phyloP scores from a whole-genome alignment of 2,329 filamentous ascomycete genomes.

The Tolypocladium album region DNA sequence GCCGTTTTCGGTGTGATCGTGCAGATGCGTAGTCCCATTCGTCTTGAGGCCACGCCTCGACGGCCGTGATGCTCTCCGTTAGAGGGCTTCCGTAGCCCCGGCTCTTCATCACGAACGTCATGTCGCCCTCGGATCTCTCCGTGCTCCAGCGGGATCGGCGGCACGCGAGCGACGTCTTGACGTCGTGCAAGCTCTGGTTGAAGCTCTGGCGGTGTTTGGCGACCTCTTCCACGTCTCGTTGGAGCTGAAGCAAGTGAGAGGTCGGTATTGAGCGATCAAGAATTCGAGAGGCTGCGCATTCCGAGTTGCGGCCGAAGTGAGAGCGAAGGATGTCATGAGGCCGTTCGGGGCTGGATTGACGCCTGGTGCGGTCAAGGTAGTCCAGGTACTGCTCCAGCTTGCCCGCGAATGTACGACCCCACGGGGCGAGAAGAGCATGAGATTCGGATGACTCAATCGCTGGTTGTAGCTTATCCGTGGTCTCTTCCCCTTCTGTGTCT shows the following conservation, averaged over 20 bases:
- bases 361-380: background rate
- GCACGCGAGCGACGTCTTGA: background rate
- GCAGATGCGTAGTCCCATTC: slow-evolving; percentile 5
- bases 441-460: background rate
- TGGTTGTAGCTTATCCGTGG: background rate
- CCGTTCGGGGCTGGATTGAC: background rate
- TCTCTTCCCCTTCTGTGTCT: background rate
- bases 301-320: background rate
- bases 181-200: background rate
- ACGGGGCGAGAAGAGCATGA: background rate
- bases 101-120: slow-evolving; percentile 8
- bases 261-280: background rate
- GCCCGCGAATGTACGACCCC: background rate
- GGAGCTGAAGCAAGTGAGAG: background rate
- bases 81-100: slow-evolving; percentile 12
- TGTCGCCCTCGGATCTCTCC: background rate
- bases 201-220: background rate
- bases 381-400: slow-evolving; percentile 2
- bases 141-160: slow-evolving; percentile 1
- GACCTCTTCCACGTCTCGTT: background rate
- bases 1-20: background rate
- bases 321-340: background rate
- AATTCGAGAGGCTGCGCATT: background rate
- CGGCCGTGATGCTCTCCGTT: slow-evolving; percentile 4
- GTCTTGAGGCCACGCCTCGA: slow-evolving; percentile 7